Conservation (phyloP, 352 stramenopile species). For the Globisporangium carolinianum region DNA sequence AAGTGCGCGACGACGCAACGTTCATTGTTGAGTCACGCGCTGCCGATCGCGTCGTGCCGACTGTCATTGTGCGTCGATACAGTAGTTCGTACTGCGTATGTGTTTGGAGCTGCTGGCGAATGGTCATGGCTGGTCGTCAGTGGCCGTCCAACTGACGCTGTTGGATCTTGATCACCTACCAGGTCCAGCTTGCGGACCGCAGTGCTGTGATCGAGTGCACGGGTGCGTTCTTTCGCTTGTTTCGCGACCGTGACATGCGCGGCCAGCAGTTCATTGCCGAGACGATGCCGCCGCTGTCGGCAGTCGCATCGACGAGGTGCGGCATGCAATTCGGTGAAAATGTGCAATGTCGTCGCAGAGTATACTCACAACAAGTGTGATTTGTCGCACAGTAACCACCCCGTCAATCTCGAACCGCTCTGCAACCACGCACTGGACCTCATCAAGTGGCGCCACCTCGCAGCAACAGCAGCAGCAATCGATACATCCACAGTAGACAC, state of each 20-base stretch:
- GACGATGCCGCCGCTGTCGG: constrained; percentile 32
- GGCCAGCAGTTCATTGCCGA: constrained; percentile 55
- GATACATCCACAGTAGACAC: neutral
- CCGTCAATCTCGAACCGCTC: constrained; percentile 2
- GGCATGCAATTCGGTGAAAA: neutral
- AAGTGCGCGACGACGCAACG: constrained; percentile 21
- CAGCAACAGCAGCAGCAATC: neutral
- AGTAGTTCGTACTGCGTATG: neutral
- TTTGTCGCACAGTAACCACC: too few relatives aligned
- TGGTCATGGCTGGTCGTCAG: neutral
- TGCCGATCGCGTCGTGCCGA: too few relatives aligned
- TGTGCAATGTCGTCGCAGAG: neutral
- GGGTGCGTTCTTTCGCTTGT: constrained; percentile 45
- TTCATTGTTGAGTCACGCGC: constrained; percentile 6
- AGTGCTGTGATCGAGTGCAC: constrained; percentile 17
- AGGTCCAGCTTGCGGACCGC: constrained; percentile 6
- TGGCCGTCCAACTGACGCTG: neutral
- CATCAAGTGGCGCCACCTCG: constrained; percentile 5
- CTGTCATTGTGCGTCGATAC: neutral
- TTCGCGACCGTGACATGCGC: constrained; percentile 19
- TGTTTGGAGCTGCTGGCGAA: neutral
- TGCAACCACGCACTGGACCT: constrained; percentile 12
- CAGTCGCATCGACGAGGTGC: neutral
- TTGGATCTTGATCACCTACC: neutral
- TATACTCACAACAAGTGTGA: neutral